Evolutionary conservation across 306 rosid species (phyloP).

Genomic region (Cucumis cinereus): DNA sequence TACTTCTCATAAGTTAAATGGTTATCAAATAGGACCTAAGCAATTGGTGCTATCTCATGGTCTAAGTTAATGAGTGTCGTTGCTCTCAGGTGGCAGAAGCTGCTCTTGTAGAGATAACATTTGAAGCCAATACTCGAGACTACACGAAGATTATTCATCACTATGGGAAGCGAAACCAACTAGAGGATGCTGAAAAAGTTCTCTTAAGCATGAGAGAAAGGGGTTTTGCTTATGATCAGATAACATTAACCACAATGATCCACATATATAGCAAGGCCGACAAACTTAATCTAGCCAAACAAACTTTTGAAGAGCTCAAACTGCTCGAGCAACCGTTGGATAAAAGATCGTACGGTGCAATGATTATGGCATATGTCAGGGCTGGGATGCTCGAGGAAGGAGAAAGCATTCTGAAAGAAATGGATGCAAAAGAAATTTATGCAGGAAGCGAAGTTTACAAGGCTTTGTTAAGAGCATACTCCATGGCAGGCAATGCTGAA

Average conservation of each 20-base stretch:
- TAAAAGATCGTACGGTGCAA: constrained; percentile 70
- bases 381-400: constrained; percentile 65
- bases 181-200: constrained; percentile 51
- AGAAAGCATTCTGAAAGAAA: constrained; percentile 53
- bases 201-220: constrained; percentile 47
- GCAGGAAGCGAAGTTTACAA: constrained; percentile 83
- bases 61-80: not conserved
- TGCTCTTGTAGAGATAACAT: constrained; percentile 58
- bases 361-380: constrained; percentile 80
- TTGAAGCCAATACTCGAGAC: constrained; percentile 60
- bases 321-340: constrained; percentile 59
- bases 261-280: constrained; percentile 81
- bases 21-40: not conserved
- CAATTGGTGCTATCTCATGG: not conserved
- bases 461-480: constrained; percentile 74
- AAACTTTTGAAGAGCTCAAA: constrained; percentile 70
- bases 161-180: constrained; percentile 48
- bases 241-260: constrained; percentile 63
- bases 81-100: constrained; percentile 62
- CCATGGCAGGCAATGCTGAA: constrained; percentile 44
- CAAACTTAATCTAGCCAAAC: constrained; percentile 42
- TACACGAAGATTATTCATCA: constrained; percentile 67
- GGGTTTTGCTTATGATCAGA: constrained; percentile 65
- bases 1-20: not conserved
- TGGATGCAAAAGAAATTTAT: constrained; percentile 53